Percentiles rank a stretch among this genome's conserved stretches.
Evolutionary conservation across 352 stramenopile genomes (phyloP).

Genomic region (Globisporangium paroecandrum): DNA sequence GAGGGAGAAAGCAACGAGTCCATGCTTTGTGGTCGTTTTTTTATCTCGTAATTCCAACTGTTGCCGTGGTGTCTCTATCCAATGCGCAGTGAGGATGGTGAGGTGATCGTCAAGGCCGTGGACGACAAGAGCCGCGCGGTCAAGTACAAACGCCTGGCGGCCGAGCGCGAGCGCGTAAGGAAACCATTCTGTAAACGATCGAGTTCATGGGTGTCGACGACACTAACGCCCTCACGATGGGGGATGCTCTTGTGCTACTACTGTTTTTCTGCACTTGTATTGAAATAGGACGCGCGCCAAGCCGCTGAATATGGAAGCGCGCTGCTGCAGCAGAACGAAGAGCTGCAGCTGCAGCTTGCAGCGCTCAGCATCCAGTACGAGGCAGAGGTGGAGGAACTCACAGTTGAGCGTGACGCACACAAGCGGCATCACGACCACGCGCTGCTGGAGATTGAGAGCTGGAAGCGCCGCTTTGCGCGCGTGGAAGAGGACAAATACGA

Average conservation of each 20-base stretch:
- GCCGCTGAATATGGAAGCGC: slow-evolving; percentile 76
- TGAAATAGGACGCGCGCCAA: slow-evolving; percentile 58
- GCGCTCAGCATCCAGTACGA: slow-evolving; percentile 75
- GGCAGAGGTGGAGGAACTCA: slow-evolving; percentile 54
- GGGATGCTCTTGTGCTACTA: not conserved
- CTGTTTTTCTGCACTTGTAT: slow-evolving; percentile 4
- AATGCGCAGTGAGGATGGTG: slow-evolving; percentile 49
- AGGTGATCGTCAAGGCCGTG: slow-evolving; percentile 36
- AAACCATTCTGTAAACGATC: not conserved
- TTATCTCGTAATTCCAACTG: not conserved
- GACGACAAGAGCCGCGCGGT: slow-evolving; percentile 52
- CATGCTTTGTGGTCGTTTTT: slow-evolving; percentile 2
- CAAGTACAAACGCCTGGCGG: slow-evolving; percentile 40
- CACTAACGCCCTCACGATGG: not conserved
- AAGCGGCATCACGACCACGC: slow-evolving; percentile 60
- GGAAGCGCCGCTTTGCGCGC: slow-evolving; percentile 59
- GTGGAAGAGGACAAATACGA: slow-evolving; percentile 67
- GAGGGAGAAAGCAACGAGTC: not conserved
- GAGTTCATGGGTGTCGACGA: not conserved
- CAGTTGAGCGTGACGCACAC: slow-evolving; percentile 55
- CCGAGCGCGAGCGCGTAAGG: slow-evolving; percentile 44
- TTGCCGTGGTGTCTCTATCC: not conserved
- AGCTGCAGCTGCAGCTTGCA: slow-evolving; percentile 64
- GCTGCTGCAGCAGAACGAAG: slow-evolving; percentile 74
- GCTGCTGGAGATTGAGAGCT: slow-evolving; percentile 61